Percentiles rank a stretch among this genome's conserved stretches.
Conservation (phyloP, 805 yeast genomes). For the Monosporozyma aquatica region DNA sequence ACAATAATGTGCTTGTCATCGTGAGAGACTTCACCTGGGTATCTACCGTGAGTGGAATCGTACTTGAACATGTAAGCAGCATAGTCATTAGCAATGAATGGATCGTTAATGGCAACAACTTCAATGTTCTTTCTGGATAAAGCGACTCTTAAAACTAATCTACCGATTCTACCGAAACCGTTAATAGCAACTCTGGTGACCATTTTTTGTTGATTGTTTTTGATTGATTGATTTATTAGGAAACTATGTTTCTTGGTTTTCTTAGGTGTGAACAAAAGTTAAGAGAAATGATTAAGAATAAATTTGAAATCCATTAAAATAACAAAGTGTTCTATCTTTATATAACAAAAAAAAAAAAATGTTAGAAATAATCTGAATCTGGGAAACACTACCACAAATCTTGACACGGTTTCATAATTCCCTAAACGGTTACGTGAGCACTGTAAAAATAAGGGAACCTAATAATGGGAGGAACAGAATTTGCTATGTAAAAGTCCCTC, state of each 20-base stretch:
- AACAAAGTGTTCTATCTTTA: not conserved
- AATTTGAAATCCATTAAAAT: no score
- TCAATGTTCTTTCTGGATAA: slow-evolving; percentile 42
- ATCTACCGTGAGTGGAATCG: slow-evolving; percentile 63
- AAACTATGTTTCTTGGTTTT: slow-evolving; percentile 1
- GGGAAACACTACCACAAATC: no score
- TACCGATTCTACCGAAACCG: slow-evolving; percentile 69
- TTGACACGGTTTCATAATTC: no score
- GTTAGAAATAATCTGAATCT: no score
- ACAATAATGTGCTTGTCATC: slow-evolving; percentile 45
- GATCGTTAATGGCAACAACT: slow-evolving; percentile 62
- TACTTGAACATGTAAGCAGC: slow-evolving; percentile 71
- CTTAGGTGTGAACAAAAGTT: not conserved
- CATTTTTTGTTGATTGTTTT: slow-evolving; percentile 13
- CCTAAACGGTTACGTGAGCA: no score
- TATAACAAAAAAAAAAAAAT: no score
- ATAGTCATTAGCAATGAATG: slow-evolving; percentile 57
- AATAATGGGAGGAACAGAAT: no score
- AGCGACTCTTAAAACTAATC: slow-evolving; percentile 58
- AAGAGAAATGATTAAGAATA: no score
- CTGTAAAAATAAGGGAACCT: no score
- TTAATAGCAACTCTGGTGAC: slow-evolving; percentile 46
- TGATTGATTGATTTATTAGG: not conserved
- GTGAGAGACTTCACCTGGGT: slow-evolving; percentile 47
- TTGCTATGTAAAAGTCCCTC: no score